Evolutionary conservation across 177 flowering plant genomes (phyloP), one percentile per base, ranked within the genome.

Genomic region (Telopea speciosissima): DNA sequence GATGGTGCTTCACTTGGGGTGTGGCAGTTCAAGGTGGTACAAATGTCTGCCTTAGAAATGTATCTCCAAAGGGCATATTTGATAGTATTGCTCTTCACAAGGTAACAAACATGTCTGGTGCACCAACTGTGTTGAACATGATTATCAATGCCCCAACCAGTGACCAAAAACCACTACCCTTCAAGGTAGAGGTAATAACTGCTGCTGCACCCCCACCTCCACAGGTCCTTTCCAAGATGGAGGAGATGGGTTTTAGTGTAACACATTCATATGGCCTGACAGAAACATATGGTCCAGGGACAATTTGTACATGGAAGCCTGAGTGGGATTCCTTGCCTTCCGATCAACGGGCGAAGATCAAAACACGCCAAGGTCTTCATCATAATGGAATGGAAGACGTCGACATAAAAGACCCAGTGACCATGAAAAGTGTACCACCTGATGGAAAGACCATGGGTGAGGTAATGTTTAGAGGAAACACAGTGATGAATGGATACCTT

Each of bases 1-100:
- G 92, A 0, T 91, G 97, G 97, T 86, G 90, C 77, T 80, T 84
- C n/a, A 67, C 71, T 21, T 91, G 97, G 97, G 88, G 88, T 1
- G 36, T 84, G 54, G 93, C 97, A 0, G 97, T 92, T 36, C 83
- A 79, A 23, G 90, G 93, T 8, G 93, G 92, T 26, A 88, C 88
- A 28, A 91, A 83, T 63, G 66, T 91, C 24, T 88, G 92, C 77
- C 80, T 88, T 0, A 78, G 91, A 59, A 78, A 75, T 25, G 84
- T 85, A 26, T 44, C 80, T 17, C 78, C 89, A 11, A 73, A 81
- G 65, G 78, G 21, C 12, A 86, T 91, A 49, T 89, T 80, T 71
- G 86, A 85, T 28, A 69, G 65, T 24, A 83, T 91, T 49, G 62
- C 72, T 61, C 42, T 45, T 60, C 88, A 87, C 74, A 82, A 74